Base-by-base conservation (phyloP, 2,329 filamentous ascomycete genomes). In the Fusarium sp. region DNA sequence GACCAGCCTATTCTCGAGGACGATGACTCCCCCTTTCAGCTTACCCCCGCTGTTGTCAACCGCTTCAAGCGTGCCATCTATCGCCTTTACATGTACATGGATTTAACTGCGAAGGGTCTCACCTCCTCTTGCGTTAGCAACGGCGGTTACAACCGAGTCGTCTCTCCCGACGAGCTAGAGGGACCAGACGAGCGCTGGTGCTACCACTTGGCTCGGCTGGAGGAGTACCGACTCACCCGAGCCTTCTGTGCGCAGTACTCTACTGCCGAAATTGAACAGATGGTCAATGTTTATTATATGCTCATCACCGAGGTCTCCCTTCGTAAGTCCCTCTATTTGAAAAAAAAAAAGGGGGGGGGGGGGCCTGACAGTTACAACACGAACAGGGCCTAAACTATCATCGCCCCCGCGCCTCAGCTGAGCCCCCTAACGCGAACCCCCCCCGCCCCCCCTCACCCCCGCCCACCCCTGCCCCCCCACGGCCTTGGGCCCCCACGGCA, bases 11-110 rank as follows among this genome's bases (percentile, higher is more conserved):
- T 54, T 20, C 24, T 54, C 27, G 20, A 1, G 2, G 27, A 3
- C 47, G 2, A 20, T n/a, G 4, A 7, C 47, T 52, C 27, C n/a
- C 27, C 27, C 8, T 31, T 54, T 27, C 16, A n/a, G 24, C 10
- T 52, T 29, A 31, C 47, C 11, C 47, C 47, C 6, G 6, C 10
- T 6, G 18, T 54, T 11, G 6, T 31, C 5, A 31, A 31, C 47
- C 47, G 47, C 27, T 54, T 54, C 47, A 54, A 31, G 47, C 27
- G 47, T 4, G 34, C 54, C 1, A 62, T 73, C 52, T 73, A 68
- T 50, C 37, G 35, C 9, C 42, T 73, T 2, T 61, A 74, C 6
- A 40, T 40, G 27, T 62, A 57, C 9, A 42, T 73, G 8, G 27
- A 60, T 22, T 64, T 64, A 24, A 56, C 68, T 7, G 6, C 57